phyloP scores from a whole-genome alignment of 108 stramenopile species.

The Cylindrotheca fusiformis region DNA sequence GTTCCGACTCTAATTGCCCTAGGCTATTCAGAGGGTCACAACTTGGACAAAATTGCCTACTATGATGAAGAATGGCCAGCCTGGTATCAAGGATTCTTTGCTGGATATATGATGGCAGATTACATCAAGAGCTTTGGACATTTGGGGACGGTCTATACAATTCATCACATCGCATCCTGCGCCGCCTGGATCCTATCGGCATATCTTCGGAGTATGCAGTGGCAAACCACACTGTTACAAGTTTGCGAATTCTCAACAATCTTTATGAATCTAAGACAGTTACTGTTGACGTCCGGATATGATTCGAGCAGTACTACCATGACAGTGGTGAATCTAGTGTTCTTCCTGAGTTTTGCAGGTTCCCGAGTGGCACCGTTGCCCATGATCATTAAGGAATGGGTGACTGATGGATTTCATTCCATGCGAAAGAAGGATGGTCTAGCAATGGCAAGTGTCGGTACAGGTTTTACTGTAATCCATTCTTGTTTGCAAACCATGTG shows the following conservation, averaged over 20 bases:
- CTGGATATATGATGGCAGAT: constrained; percentile 1
- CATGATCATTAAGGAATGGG: background rate
- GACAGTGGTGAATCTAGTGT: background rate
- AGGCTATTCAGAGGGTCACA: constrained; percentile 5
- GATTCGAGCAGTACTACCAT: background rate
- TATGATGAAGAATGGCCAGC: constrained; percentile 5
- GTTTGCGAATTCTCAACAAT: constrained; percentile 5
- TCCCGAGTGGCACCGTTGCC: constrained; percentile 1
- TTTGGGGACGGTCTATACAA: background rate
- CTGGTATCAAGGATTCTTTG: background rate
- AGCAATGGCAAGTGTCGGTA: background rate
- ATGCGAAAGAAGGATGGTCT: background rate
- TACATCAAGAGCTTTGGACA: background rate
- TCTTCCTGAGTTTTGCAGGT: background rate
- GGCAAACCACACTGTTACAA: background rate
- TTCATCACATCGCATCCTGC: background rate
- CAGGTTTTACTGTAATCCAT: background rate
- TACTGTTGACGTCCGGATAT: background rate
- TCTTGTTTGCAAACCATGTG: background rate
- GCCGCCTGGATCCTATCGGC: background rate
- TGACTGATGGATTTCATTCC: background rate
- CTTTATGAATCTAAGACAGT: constrained; percentile 3
- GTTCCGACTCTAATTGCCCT: constrained; percentile 2
- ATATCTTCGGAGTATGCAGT: background rate
- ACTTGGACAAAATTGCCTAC: background rate